Percentiles rank a stretch among this genome's conserved stretches.
Evolutionary conservation across 176 grass and related monocot genomes (phyloP).

Genomic region (Panicum miliaceum): DNA sequence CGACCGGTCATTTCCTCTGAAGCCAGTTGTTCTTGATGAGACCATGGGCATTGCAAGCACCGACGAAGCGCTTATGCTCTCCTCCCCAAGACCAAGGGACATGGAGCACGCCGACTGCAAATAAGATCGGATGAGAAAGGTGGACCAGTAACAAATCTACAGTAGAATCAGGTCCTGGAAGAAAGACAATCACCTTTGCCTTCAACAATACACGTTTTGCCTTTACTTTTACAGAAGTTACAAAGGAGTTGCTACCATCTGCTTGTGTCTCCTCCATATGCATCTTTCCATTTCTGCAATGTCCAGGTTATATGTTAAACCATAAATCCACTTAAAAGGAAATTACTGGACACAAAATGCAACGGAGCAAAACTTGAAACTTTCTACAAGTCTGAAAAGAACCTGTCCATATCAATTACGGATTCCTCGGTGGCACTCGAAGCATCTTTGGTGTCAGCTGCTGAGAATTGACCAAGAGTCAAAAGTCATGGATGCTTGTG

Average conservation of each 20-base stretch:
- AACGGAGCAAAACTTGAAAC: conserved; percentile 16
- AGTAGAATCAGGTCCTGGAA: conserved; percentile 4
- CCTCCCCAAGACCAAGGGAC: conserved; percentile 76
- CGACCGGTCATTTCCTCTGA: conserved; percentile 68
- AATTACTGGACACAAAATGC: conserved; percentile 21
- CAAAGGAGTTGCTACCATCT: conserved; percentile 60
- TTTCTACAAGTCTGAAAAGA: conserved; percentile 26
- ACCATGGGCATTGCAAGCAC: conserved; percentile 92
- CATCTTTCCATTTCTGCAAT: conserved; percentile 63
- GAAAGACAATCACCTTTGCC: conserved; percentile 73
- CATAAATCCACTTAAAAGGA: not conserved
- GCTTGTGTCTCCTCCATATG: conserved; percentile 61
- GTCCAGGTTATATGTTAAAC: conserved; percentile 20
- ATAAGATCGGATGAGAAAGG: conserved; percentile 40
- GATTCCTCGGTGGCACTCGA: conserved; percentile 42
- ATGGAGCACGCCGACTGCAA: conserved; percentile 84
- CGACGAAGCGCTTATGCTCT: conserved; percentile 80
- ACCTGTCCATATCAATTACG: conserved; percentile 71
- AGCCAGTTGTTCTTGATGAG: conserved; percentile 88
- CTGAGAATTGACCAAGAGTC: conserved; percentile 47
- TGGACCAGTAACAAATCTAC: not conserved
- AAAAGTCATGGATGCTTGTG: conserved; percentile 37
- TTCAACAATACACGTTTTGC: conserved; percentile 69
- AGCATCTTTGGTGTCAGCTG: conserved; percentile 60
- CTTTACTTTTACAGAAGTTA: conserved; percentile 64